Evolutionary conservation across 2,329 filamentous ascomycete species (phyloP), one percentile per base, ranked within the genome.

Genomic region (Fusarium beomiforme): DNA sequence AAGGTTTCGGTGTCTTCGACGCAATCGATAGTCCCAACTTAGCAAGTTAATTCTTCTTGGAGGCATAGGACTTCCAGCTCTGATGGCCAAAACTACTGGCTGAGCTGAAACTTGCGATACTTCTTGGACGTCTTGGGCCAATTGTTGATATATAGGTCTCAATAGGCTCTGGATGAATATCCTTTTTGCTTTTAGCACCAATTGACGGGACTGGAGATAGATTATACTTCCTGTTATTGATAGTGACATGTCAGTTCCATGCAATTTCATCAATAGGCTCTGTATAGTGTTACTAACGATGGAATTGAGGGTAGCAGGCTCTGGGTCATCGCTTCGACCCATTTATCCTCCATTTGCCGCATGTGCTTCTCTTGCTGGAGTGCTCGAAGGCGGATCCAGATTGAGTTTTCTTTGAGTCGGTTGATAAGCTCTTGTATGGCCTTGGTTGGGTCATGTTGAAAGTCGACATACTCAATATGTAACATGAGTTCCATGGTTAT

Each of bases 21-120:
- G n/a, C n/a, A n/a, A n/a, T n/a, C n/a, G n/a, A n/a, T n/a, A n/a
- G n/a, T n/a, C n/a, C n/a, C n/a, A n/a, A n/a, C n/a, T n/a, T n/a
- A n/a, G n/a, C n/a, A n/a, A n/a, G n/a, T n/a, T n/a, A n/a, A n/a
- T n/a, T n/a, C n/a, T n/a, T n/a, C n/a, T n/a, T n/a, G n/a, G n/a
- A n/a, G n/a, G n/a, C n/a, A n/a, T 39, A 19, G 10, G 37, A 39
- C 2, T 5, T 9, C 10, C 10, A 21, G 12, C 37, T 39, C 17
- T 10, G n/a, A 42, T 42, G 39, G n/a, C 39, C 16, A 23, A 21
- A 42, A 10, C 65, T 69, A 19, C 65, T 58, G 0, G 65, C 62
- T 9, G 65, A 69, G 7, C 51, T 8, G 24, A 69, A 69, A n/a
- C 65, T 69, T 16, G 62, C 36, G 3, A 69, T 56, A 37, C 65